Percentiles rank a stretch among this genome's conserved stretches.
Evolutionary conservation across 495 filamentous ascomycete genomes (phyloP).

Genomic region (Thozetella sp.): DNA sequence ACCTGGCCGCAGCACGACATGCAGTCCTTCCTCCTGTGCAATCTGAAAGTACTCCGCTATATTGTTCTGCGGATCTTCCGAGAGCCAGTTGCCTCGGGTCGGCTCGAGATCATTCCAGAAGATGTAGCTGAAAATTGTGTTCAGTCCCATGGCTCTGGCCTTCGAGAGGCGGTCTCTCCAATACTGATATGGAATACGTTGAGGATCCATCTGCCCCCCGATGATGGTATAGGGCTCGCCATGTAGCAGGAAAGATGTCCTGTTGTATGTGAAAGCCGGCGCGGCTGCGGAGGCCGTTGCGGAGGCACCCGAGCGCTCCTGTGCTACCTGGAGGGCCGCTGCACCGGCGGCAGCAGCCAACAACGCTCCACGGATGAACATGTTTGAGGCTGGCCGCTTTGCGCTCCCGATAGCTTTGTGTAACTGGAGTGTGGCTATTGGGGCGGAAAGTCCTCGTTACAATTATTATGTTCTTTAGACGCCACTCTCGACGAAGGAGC

Average conservation of each 20-base stretch:
- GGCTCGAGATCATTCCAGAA: slow-evolving; percentile 50
- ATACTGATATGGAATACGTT: slow-evolving; percentile 41
- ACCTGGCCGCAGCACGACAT: slow-evolving; percentile 43
- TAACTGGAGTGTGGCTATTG: too few relatives aligned
- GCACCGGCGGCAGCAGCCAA: too few relatives aligned
- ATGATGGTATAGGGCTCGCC: slow-evolving; percentile 43
- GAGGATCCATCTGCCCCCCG: slow-evolving; percentile 53
- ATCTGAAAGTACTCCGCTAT: slow-evolving; percentile 40
- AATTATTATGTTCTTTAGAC: too few relatives aligned
- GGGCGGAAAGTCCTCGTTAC: too few relatives aligned
- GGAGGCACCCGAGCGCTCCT: too few relatives aligned
- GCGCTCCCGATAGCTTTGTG: too few relatives aligned
- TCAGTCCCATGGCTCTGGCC: slow-evolving; percentile 45
- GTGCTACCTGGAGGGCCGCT: background rate
- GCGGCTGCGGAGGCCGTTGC: slow-evolving; percentile 10
- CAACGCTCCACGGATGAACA: too few relatives aligned
- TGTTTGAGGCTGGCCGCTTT: too few relatives aligned
- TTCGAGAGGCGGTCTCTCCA: slow-evolving; percentile 42
- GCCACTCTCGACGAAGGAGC: too few relatives aligned
- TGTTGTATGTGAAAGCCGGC: slow-evolving; percentile 25
- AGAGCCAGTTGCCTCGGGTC: slow-evolving; percentile 29
- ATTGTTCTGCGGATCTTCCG: slow-evolving; percentile 29
- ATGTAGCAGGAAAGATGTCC: slow-evolving; percentile 39
- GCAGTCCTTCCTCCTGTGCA: slow-evolving; percentile 40
- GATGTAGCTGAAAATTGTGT: slow-evolving; percentile 49